Percentiles rank a stretch among this genome's conserved stretches.
phyloP scores from a whole-genome alignment of 2,329 filamentous ascomycete genomes.

The Diaporthe helianthi region DNA sequence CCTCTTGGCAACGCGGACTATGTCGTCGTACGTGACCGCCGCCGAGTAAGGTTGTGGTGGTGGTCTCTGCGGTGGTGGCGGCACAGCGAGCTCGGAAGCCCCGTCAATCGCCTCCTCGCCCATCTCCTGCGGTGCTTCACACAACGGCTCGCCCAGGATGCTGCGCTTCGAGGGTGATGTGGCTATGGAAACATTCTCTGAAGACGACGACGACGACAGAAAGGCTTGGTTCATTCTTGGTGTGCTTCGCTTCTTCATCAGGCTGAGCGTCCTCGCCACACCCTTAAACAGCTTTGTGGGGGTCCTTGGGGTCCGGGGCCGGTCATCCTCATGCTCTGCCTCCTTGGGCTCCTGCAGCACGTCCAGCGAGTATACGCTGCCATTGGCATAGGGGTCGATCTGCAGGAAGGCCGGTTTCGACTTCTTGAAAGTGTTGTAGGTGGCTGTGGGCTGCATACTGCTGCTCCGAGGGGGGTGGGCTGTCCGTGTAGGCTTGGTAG shows the following conservation, averaged over 20 bases:
- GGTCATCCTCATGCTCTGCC: slow-evolving; percentile 41
- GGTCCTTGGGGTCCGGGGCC: slow-evolving; percentile 50
- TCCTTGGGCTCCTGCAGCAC: slow-evolving; percentile 38
- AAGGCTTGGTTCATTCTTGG: slow-evolving; percentile 51
- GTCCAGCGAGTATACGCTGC: slow-evolving; percentile 45
- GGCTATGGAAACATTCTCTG: slow-evolving; percentile 43
- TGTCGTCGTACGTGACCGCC: slow-evolving; percentile 56
- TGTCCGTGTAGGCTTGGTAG: slow-evolving; percentile 33
- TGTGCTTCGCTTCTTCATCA: slow-evolving; percentile 62
- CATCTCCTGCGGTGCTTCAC: slow-evolving; percentile 32
- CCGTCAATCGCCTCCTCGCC: not conserved
- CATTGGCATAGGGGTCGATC: slow-evolving; percentile 60
- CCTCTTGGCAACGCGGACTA: slow-evolving; percentile 53
- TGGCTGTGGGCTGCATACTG: slow-evolving; percentile 49
- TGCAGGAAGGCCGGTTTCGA: slow-evolving; percentile 57
- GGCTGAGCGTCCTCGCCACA: slow-evolving; percentile 57
- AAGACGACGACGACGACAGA: slow-evolving; percentile 44
- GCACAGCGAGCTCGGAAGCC: slow-evolving; percentile 41
- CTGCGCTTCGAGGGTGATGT: slow-evolving; percentile 41
- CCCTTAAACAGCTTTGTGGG: slow-evolving; percentile 57
- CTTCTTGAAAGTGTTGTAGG: slow-evolving; percentile 41
- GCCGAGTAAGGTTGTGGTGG: slow-evolving; percentile 38
- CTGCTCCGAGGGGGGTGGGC: slow-evolving; percentile 50
- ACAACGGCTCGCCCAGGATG: slow-evolving; percentile 36
- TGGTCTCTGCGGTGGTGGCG: slow-evolving; percentile 40